A percentile compares a stretch with the other conserved stretches of the same genome.
phyloP scores from a whole-genome alignment of 306 rosid genomes.

The Lablab purpureus region DNA sequence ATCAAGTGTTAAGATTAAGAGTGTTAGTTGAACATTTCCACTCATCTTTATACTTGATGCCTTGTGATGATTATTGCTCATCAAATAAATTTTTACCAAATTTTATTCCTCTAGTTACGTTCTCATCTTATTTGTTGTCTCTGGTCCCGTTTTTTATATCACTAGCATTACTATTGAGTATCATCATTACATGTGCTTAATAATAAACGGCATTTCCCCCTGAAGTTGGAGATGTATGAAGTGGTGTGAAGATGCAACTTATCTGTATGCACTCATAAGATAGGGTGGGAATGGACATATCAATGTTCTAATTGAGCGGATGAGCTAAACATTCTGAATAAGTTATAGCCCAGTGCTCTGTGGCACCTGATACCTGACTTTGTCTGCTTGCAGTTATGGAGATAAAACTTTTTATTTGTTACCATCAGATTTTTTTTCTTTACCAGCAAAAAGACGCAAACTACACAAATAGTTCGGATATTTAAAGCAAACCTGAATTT shows the following conservation, averaged over 20 bases:
- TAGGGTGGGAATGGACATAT: neutral
- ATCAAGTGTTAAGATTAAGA: neutral
- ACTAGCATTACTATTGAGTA: neutral
- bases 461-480: slow-evolving; percentile 18
- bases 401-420: slow-evolving; percentile 24
- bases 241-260: slow-evolving; percentile 27
- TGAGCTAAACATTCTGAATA: slow-evolving; percentile 20
- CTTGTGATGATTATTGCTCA: neutral
- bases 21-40: slow-evolving; percentile 14
- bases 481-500: slow-evolving; percentile 27
- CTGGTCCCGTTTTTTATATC: slow-evolving; percentile 11
- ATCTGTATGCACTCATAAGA: slow-evolving; percentile 27
- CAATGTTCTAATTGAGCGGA: neutral
- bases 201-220: neutral
- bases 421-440: slow-evolving; percentile 19
- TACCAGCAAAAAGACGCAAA: slow-evolving; percentile 25
- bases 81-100: neutral
- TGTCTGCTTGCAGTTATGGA: slow-evolving; percentile 22
- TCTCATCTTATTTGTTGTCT: slow-evolving; percentile 16
- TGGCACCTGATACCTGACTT: slow-evolving; percentile 14
- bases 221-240: slow-evolving; percentile 39
- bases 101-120: slow-evolving; percentile 21
- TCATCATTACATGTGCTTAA: slow-evolving; percentile 4
- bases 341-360: slow-evolving; percentile 1
- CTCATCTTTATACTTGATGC: neutral